These are phyloP conservation scores for Balakata baccata DNA, from an alignment of 345 rosid species.

Conservation along the genomic window DNA sequence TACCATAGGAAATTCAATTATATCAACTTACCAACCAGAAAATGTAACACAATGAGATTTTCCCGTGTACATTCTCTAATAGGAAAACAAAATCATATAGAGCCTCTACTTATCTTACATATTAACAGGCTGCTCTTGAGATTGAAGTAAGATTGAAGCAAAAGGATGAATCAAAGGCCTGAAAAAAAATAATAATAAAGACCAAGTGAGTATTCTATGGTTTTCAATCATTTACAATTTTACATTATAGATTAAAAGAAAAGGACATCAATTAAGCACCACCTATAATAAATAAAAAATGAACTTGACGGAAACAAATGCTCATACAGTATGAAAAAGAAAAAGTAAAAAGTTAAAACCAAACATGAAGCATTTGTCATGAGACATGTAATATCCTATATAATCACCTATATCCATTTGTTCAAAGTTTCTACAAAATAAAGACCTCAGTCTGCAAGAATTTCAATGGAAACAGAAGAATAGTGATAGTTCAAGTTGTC, in stretches of 20 bases:
- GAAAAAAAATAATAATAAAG: too few relatives aligned
- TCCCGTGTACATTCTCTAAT: neutral
- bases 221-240: too few relatives aligned
- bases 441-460: slow-evolving; percentile 33
- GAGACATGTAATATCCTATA: too few relatives aligned
- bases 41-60: neutral
- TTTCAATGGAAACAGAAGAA: slow-evolving; percentile 24
- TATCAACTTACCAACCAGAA: too few relatives aligned
- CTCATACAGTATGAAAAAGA: neutral
- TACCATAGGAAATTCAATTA: neutral
- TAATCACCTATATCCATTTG: too few relatives aligned
- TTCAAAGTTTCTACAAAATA: slow-evolving; percentile 30
- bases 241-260: too few relatives aligned
- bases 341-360: neutral
- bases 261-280: neutral
- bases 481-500: slow-evolving; percentile 20
- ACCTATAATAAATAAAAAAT: neutral
- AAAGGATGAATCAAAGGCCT: too few relatives aligned
- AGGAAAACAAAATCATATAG: neutral
- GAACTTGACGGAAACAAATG: neutral
- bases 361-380: neutral
- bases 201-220: neutral
- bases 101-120: too few relatives aligned
- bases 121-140: too few relatives aligned
- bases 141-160: too few relatives aligned